Conservation (phyloP, 345 rosid genomes). For the Populus euphratica region DNA sequence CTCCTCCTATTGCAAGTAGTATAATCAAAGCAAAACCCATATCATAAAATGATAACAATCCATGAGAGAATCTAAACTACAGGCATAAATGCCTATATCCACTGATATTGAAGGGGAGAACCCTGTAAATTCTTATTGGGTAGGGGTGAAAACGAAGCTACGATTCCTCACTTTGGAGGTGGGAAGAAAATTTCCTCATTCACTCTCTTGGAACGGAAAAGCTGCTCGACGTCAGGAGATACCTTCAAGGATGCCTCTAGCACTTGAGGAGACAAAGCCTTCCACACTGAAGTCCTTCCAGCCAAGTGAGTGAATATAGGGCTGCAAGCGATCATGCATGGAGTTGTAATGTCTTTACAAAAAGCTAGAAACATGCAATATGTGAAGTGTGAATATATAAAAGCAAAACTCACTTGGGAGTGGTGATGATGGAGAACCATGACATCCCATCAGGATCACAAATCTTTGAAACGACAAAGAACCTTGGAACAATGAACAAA, state of each 20-base stretch:
- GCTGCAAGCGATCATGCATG: conserved; percentile 31
- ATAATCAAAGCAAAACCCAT: no score
- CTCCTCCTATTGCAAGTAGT: no score
- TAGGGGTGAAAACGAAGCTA: no score
- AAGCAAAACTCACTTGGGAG: conserved; percentile 62
- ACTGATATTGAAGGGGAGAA: no score
- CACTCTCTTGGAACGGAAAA: conserved; percentile 65
- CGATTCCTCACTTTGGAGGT: conserved; percentile 43
- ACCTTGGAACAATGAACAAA: conserved; percentile 81
- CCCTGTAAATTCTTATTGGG: no score
- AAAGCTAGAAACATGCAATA: no score
- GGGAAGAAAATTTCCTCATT: conserved; percentile 78
- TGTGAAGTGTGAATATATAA: no score
- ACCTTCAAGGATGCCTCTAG: conserved; percentile 73
- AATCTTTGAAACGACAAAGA: conserved; percentile 79
- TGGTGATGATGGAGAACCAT: conserved; percentile 94
- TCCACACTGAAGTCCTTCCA: conserved; percentile 74
- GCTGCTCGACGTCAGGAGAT: conserved; percentile 48
- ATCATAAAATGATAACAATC: no score
- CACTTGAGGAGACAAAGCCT: conserved; percentile 76
- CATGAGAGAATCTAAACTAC: no score
- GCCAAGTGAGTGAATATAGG: conserved; percentile 91
- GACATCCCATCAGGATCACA: conserved; percentile 75
- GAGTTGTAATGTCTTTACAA: no score
- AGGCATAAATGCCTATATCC: no score